phyloP scores from a whole-genome alignment of 305 asterid species.

The Ilex paraguariensis region DNA sequence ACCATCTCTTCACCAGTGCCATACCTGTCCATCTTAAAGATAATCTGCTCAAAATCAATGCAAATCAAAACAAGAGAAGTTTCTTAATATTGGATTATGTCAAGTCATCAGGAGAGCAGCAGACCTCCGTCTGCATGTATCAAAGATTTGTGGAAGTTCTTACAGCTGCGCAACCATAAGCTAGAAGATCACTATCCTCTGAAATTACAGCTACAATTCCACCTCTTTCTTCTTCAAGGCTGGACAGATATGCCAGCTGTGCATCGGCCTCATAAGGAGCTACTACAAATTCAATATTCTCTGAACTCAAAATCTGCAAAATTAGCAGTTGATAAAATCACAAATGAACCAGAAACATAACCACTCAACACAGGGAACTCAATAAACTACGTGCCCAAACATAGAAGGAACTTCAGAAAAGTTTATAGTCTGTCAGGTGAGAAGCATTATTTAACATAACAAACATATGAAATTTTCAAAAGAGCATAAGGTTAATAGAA shows the following conservation, averaged over 20 bases:
- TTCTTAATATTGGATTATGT: background rate
- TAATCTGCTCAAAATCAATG: conserved; percentile 31
- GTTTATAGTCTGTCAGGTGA: too few relatives aligned
- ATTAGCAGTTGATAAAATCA: conserved; percentile 6
- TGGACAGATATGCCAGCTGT: conserved; percentile 60
- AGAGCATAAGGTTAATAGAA: too few relatives aligned
- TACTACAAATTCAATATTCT: conserved; percentile 59
- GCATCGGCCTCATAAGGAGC: conserved; percentile 95
- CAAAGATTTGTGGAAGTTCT: conserved; percentile 19
- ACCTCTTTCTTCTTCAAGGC: conserved; percentile 48
- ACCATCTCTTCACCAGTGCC: conserved; percentile 76
- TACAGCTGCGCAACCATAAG: conserved; percentile 77
- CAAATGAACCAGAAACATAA: too few relatives aligned
- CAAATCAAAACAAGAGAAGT: conserved; percentile 11
- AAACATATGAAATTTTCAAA: too few relatives aligned
- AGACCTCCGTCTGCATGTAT: conserved; percentile 8
- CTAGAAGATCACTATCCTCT: conserved; percentile 72
- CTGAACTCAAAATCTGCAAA: conserved; percentile 57
- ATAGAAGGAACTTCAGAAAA: too few relatives aligned
- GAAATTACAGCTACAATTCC: conserved; percentile 66
- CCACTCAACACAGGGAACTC: too few relatives aligned
- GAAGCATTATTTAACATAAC: too few relatives aligned
- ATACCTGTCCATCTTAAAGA: conserved; percentile 72
- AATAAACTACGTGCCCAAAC: too few relatives aligned
- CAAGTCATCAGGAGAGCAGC: conserved; percentile 11